Base-by-base conservation (phyloP, 805 yeast species). In the Candida koratica region DNA sequence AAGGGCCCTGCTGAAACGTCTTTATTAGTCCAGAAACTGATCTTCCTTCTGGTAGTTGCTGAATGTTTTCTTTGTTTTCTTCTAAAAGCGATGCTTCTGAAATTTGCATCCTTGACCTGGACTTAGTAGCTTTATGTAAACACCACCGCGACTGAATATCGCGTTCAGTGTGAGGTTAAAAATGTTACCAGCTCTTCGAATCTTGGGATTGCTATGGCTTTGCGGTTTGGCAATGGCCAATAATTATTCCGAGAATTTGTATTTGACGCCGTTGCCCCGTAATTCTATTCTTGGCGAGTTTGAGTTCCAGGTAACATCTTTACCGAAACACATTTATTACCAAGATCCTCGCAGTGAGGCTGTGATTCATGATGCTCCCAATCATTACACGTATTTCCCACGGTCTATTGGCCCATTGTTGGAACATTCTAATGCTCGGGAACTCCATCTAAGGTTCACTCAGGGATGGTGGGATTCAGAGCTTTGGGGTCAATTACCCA, bases 381-480 rank as follows among this genome's bases (percentile, higher is more conserved):
- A 29, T 6, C 85, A 81, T 49, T 81, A 79, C 52, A 74, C 75
- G 4, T 71, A 75, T 12, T 89, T 93, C 49, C 97, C 98, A 0
- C 75, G 84, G 41, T 67, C 87, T 1, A 61, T 93, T 6, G 90
- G 87, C 3, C 93, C 95, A 18, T 70, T 90, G 2, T 53, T 93
- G 10, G 77, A 74, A 27, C 59, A 71, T 9, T 74, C 95, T 2
- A 68, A 73, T 40, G 73, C 94, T 0, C 69, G 84, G 37, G 89
- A 85, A 49, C 64, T 93, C 29, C 95, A 86, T 55, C 61, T 93
- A 41, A 64, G 97, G 37, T 93, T 93, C 53, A 75, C 94, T 2
- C 95, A 86, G 57, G 98, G 98, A 0, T 84, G 88, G 79, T 93
- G 96, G 90, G 96, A 93, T 52, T 65, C 89, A 1, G 85, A 82